Conservation (phyloP, 1,139 yeast species). For the Zygosaccharomyces sapae region DNA sequence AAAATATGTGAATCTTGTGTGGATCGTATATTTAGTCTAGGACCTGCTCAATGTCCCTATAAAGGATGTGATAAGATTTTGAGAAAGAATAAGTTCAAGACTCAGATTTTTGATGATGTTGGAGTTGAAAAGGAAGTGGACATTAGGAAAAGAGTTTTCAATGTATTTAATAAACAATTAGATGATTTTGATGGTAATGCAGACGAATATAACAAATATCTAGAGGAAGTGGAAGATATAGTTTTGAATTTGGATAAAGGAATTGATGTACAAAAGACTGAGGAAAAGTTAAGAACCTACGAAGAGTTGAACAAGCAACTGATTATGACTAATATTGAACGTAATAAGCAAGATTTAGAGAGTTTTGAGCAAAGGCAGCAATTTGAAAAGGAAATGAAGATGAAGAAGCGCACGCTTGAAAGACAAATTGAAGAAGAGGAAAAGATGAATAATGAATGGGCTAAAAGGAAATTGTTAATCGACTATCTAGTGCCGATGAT, state of each 20-base stretch:
- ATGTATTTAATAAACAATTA: constrained; percentile 74
- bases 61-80: constrained; percentile 84
- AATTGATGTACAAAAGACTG: constrained; percentile 68
- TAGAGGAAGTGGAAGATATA: constrained; percentile 78
- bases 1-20: constrained; percentile 97
- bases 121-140: constrained; percentile 89
- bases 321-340: constrained; percentile 69
- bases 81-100: constrained; percentile 83
- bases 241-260: constrained; percentile 72
- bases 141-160: constrained; percentile 70
- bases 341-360: constrained; percentile 64
- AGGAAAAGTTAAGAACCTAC: constrained; percentile 61
- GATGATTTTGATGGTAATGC: constrained; percentile 63
- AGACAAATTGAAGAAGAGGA: constrained; percentile 69
- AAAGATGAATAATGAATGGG: constrained; percentile 52
- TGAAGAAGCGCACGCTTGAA: constrained; percentile 62
- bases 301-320: constrained; percentile 72
- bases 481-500: constrained; percentile 51
- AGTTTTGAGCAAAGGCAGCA: constrained; percentile 49
- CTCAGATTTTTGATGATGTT: constrained; percentile 88
- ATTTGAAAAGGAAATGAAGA: constrained; percentile 54
- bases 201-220: constrained; percentile 63
- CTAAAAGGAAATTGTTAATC: constrained; percentile 68
- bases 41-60: constrained; percentile 97
- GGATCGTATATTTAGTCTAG: constrained; percentile 85